Percentiles rank a stretch among this genome's conserved stretches.
Evolutionary conservation across 148 eudicot genomes (phyloP).

Genomic region (Mesembryanthemum crystallinum): DNA sequence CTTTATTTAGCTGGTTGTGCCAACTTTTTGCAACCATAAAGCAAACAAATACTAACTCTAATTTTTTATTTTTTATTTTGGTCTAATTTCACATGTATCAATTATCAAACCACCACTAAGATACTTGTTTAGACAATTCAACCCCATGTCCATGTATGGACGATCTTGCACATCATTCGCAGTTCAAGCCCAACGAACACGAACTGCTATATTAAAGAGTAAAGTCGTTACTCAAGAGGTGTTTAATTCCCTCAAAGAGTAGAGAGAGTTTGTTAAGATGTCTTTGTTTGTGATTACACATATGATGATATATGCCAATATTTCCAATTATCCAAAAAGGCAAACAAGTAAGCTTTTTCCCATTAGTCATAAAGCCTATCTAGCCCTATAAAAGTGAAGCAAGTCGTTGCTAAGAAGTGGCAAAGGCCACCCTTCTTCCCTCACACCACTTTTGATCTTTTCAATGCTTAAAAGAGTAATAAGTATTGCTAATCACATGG

Average conservation of each 20-base stretch:
- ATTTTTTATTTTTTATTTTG: no score
- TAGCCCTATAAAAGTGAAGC: slow-evolving; percentile 31
- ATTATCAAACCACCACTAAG: no score
- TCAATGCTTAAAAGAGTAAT: slow-evolving; percentile 18
- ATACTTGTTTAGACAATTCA: no score
- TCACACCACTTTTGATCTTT: neutral
- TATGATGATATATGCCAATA: neutral
- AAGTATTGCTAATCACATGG: slow-evolving; percentile 22
- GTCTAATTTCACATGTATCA: no score
- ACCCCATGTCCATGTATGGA: no score
- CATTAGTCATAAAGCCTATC: slow-evolving; percentile 34
- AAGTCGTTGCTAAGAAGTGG: slow-evolving; percentile 29
- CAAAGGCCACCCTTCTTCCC: neutral
- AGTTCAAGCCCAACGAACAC: no score
- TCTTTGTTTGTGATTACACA: neutral
- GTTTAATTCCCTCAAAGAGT: neutral
- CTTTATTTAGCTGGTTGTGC: no score
- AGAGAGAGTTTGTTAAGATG: neutral
- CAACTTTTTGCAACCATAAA: no score
- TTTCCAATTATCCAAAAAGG: slow-evolving; percentile 23
- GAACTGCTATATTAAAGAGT: no score
- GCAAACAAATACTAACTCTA: no score
- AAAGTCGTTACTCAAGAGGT: no score
- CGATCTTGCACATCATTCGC: no score
- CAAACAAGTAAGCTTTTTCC: slow-evolving; percentile 21